These are phyloP conservation scores for Candida khao-thaluensis DNA, from an alignment of 805 yeast genomes.

Conservation along the genomic window DNA sequence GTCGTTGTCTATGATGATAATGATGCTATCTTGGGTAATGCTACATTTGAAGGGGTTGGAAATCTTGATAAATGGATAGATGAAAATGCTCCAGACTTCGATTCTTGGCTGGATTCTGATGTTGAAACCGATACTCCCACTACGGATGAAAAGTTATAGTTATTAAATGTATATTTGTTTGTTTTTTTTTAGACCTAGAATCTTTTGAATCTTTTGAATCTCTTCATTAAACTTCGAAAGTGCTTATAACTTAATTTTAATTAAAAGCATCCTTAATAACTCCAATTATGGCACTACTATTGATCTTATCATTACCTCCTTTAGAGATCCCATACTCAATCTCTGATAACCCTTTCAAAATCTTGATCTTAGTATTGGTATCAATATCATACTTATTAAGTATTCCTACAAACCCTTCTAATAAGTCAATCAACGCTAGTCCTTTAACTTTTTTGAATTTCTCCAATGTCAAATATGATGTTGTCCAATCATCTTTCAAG, in stretches of 20 bases:
- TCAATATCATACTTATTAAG: slow-evolving; percentile 67
- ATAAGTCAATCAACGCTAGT: slow-evolving; percentile 81
- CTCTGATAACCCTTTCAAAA: slow-evolving; percentile 75
- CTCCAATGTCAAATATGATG: slow-evolving; percentile 66
- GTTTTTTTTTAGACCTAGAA: too few species aligned
- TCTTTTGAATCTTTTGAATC: too few species aligned
- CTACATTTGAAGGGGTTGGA: too few species aligned
- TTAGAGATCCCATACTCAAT: slow-evolving; percentile 87
- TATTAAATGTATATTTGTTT: too few species aligned
- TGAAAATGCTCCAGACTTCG: too few species aligned
- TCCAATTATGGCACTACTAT: slow-evolving; percentile 86
- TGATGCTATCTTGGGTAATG: too few species aligned
- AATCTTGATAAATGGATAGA: too few species aligned
- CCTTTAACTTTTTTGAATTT: slow-evolving; percentile 72
- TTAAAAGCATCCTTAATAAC: slow-evolving; percentile 72
- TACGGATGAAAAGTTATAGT: too few species aligned
- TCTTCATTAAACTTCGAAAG: too few species aligned
- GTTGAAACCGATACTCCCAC: too few species aligned
- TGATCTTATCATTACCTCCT: slow-evolving; percentile 91
- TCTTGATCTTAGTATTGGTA: slow-evolving; percentile 56
- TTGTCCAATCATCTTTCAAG: slow-evolving; percentile 84
- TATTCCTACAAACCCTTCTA: slow-evolving; percentile 72
- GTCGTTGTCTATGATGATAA: too few species aligned
- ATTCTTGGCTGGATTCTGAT: too few species aligned
- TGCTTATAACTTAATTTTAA: neutral